phyloP scores from a whole-genome alignment of 2,329 filamentous ascomycete species.

The Karstenula rhodostoma region DNA sequence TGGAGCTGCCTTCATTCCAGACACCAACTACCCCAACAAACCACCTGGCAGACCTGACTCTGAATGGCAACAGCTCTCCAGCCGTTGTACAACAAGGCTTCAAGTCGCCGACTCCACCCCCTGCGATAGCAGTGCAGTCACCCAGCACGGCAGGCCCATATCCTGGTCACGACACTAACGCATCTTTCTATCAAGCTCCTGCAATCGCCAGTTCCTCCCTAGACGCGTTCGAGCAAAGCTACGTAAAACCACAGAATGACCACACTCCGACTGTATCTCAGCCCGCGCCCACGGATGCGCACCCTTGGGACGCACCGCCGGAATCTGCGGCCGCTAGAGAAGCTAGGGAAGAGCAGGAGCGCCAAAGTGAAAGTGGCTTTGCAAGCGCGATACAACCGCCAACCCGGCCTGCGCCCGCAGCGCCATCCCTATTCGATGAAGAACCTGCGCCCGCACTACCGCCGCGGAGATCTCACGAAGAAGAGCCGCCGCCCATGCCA shows the following conservation, averaged over 20 bases:
- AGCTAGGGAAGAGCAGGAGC: conserved; percentile 32
- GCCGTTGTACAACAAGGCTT: conserved; percentile 19
- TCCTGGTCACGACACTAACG: conserved; percentile 31
- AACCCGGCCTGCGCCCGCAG: conserved; percentile 10
- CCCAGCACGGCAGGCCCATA: conserved; percentile 34
- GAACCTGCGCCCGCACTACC: conserved; percentile 44
- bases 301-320: conserved; percentile 40
- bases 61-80: conserved; percentile 33
- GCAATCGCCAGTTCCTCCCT: conserved; percentile 38
- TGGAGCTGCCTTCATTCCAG: conserved; percentile 52
- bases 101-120: conserved; percentile 34
- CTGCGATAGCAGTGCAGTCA: conserved; percentile 32
- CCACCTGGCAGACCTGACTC: conserved; percentile 47
- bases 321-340: conserved; percentile 31
- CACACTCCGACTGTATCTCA: conserved; percentile 24
- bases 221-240: conserved; percentile 36
- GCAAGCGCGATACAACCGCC: conserved; percentile 15
- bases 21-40: conserved; percentile 51
- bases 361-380: conserved; percentile 31
- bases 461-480: conserved; percentile 45
- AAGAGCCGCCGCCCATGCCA: conserved; percentile 44
- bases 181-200: conserved; percentile 39
- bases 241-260: conserved; percentile 30
- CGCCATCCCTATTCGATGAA: conserved; percentile 27
- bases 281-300: conserved; percentile 42